Evolutionary conservation across 129 eudicot species (phyloP).

Genomic region (Helianthus tuberosus): DNA sequence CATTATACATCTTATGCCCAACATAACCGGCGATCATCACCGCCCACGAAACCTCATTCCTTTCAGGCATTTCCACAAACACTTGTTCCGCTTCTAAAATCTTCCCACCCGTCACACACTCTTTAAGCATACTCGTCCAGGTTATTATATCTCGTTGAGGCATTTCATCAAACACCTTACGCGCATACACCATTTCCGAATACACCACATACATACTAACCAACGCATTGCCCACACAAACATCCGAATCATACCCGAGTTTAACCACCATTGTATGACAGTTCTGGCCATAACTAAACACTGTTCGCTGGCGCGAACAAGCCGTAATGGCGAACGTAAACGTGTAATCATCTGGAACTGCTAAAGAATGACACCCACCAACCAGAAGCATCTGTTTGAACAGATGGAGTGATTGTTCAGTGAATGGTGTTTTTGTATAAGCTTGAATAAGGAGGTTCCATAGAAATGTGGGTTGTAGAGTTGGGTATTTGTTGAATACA

Average conservation of each 20-base stretch:
- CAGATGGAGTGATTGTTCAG: slow-evolving; percentile 30
- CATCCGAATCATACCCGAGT: slow-evolving; percentile 32
- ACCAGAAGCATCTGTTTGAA: slow-evolving; percentile 37
- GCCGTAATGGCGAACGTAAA: slow-evolving; percentile 43
- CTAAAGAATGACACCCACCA: slow-evolving; percentile 18
- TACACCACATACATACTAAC: slow-evolving; percentile 33
- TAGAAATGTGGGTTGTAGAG: slow-evolving; percentile 33
- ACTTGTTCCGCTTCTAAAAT: slow-evolving; percentile 25
- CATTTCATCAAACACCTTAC: slow-evolving; percentile 49
- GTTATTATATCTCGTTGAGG: slow-evolving; percentile 39
- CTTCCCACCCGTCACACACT: slow-evolving; percentile 26
- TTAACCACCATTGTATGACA: slow-evolving; percentile 46
- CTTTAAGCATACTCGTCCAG: slow-evolving; percentile 51
- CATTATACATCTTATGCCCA: slow-evolving; percentile 25
- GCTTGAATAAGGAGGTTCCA: slow-evolving; percentile 49
- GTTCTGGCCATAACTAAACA: slow-evolving; percentile 26
- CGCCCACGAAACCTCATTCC: slow-evolving; percentile 47
- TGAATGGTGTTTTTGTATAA: slow-evolving; percentile 32
- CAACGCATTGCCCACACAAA: slow-evolving; percentile 45
- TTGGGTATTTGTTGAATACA: slow-evolving; percentile 36
- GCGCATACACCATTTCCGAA: slow-evolving; percentile 30
- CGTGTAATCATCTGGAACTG: slow-evolving; percentile 51
- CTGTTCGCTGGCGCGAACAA: slow-evolving; percentile 29
- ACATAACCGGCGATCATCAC: slow-evolving; percentile 49
- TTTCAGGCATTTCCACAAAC: slow-evolving; percentile 37